These are phyloP conservation scores for Fragilaria crotonensis DNA, from an alignment of 108 stramenopile species.

Conservation along the genomic window DNA sequence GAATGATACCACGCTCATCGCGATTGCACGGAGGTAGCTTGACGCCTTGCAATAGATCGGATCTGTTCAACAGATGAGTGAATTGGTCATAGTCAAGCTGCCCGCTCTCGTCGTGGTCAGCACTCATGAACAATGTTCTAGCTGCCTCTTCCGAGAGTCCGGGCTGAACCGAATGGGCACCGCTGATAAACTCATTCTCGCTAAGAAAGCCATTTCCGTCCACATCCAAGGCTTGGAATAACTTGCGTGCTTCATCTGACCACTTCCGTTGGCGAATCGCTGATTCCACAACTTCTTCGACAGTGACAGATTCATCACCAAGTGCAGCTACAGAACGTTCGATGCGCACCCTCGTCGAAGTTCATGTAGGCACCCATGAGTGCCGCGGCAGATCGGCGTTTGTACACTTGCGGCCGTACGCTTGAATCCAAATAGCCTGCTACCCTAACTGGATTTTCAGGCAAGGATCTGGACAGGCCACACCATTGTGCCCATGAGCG, in stretches of 20 bases:
- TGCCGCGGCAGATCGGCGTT: conserved; percentile 22
- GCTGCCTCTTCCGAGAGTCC: conserved; percentile 20
- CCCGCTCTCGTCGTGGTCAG: conserved; percentile 32
- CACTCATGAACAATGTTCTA: conserved; percentile 24
- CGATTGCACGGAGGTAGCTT: conserved; percentile 40
- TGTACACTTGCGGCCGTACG: conserved; percentile 11
- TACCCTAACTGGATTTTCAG: too few relatives aligned
- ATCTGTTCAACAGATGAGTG: conserved; percentile 15
- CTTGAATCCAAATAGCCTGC: conserved; percentile 14
- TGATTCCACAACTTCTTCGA: conserved; percentile 24
- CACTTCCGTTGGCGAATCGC: conserved; percentile 32
- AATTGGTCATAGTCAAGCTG: conserved; percentile 41
- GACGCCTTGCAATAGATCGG: conserved; percentile 16
- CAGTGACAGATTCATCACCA: conserved; percentile 14
- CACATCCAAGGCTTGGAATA: conserved; percentile 40
- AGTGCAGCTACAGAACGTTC: conserved; percentile 6
- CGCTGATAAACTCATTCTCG: conserved; percentile 37
- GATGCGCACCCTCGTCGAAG: conserved; percentile 34
- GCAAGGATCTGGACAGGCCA: background rate
- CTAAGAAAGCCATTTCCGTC: conserved; percentile 34
- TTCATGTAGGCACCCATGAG: conserved; percentile 60
- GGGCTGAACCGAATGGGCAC: conserved; percentile 16
- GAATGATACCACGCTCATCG: conserved; percentile 48
- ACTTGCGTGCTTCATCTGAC: conserved; percentile 16
- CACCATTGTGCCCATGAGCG: background rate